Evolutionary conservation across 2,329 filamentous ascomycete species (phyloP).

Genomic region (Byssochlamys sp.): DNA sequence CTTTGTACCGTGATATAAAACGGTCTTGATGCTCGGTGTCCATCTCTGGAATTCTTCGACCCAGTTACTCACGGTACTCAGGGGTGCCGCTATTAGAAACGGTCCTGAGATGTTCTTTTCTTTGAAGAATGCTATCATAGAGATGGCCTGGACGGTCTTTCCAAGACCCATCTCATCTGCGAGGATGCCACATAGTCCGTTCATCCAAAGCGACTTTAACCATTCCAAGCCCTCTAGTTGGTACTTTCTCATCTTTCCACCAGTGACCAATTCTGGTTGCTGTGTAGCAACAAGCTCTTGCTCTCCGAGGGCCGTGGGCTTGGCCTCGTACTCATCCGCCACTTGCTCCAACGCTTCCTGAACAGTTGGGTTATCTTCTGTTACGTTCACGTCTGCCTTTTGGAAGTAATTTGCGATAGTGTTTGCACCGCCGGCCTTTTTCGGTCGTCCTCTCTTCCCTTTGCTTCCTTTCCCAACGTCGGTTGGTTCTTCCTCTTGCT

Average conservation of each 20-base stretch:
- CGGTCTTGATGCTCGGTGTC: slow-evolving; percentile 77
- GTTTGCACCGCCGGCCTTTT: slow-evolving; percentile 19
- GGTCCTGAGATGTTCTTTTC: slow-evolving; percentile 83
- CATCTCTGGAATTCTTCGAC: slow-evolving; percentile 85
- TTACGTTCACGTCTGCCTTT: slow-evolving; percentile 48
- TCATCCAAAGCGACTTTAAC: slow-evolving; percentile 75
- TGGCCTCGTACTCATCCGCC: slow-evolving; percentile 48
- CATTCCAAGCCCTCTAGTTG: slow-evolving; percentile 90
- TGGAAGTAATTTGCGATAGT: slow-evolving; percentile 54
- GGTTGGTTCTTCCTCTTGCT: slow-evolving; percentile 10
- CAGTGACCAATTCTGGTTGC: slow-evolving; percentile 75
- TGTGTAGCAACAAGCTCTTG: slow-evolving; percentile 68
- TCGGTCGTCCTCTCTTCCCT: slow-evolving; percentile 19
- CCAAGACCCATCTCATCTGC: slow-evolving; percentile 92
- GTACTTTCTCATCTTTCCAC: slow-evolving; percentile 86
- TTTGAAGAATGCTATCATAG: slow-evolving; percentile 73
- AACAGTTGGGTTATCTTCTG: slow-evolving; percentile 44
- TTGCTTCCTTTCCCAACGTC: slow-evolving; percentile 11
- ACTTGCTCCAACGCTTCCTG: slow-evolving; percentile 51
- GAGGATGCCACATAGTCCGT: slow-evolving; percentile 81
- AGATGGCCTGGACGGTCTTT: slow-evolving; percentile 86
- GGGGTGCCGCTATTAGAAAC: slow-evolving; percentile 77
- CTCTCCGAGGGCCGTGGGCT: slow-evolving; percentile 52
- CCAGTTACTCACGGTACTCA: slow-evolving; percentile 93
- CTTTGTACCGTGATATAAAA: slow-evolving; percentile 83